Evolutionary conservation across 164 flowering plant species (phyloP), one percentile per base, ranked within the genome.

Genomic region (Santalum album): DNA sequence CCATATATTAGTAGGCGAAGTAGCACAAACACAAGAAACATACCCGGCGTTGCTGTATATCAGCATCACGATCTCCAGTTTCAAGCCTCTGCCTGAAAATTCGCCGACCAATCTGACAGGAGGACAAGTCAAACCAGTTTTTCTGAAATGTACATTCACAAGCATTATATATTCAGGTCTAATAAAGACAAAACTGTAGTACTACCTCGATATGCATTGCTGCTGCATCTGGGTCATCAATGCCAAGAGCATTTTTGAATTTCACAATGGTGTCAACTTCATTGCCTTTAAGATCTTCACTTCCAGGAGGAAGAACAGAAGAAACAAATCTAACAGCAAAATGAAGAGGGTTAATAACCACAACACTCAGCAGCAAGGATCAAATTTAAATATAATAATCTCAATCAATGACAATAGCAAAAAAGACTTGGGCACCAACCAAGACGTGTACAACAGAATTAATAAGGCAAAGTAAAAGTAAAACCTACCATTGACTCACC

Each of bases 141-240:
- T n/a, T n/a, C n/a, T n/a, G n/a, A n/a, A n/a, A n/a, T n/a, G 16
- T 1, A 39, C 44, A 39, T 25, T 19, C 25, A 32, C 12, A 26
- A 15, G 22, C 7, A 22, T 25, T 34, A 39, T 17, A 15, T 25
- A 21, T 15, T 17, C 1, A 6, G 25, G 16, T 1, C 17, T 29
- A 29, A 29, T 9, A 29, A 9, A 4, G 9, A 3, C 34, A 29
- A 19, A 4, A 4, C 7, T 21, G 19, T 35, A 34, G 36, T 19
- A 25, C 16, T 65, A 94, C 99, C 96, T 94, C 99, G 79, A 94
- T 73, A 75, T 94, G 99, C 82, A 90, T 80, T 46, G 76, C 61
- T 40, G 99, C 99, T 19, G 99, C 99, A 66, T 94, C 97, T 20
- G 99, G 99, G 42, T 94, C 97, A 74, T 94, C 99, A 61, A 94